Evolutionary conservation across 1,284 basidiomycete genomes (phyloP), one percentile per base, ranked within the genome.

Genomic region (Malassezia vespertilionis): DNA sequence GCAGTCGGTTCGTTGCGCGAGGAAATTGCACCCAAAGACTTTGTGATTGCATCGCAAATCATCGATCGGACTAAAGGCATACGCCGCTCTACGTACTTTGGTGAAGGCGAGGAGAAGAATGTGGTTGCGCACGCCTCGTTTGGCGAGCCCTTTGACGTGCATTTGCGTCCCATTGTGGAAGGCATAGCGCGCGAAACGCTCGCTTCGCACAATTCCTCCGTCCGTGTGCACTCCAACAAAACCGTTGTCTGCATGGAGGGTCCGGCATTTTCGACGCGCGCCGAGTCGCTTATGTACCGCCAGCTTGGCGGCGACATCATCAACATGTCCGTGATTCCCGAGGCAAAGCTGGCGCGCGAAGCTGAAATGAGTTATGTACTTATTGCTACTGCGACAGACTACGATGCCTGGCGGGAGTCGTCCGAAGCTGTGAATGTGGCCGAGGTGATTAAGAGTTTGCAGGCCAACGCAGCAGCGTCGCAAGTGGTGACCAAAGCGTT

Each of bases 181-280:
- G 40, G 46, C 8, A 53, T 57, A 49, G 58, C 63, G 6, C 46
- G 46, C 7, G 32, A 58, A 12, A 57, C 58, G 5, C 47, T 68
- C 2, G 28, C 26, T 0, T 4, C 52, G 14, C 47, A 56, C 34
- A 32, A 37, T 2, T 54, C 58, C 3, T 22, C 42, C 9, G 62
- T 67, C 22, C 53, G 55, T 15, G 58, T 66, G 20, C 86, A 90
- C 71, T 80, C 78, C 15, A 81, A 78, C 35, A 90, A 85, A 75
- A 83, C 81, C 9, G 81, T 93, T 44, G 82, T 97, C 33, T 91
- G 87, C 71, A 97, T 97, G 89, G 91, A 97, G 69, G 91, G 91
- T 3, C 88, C 86, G 21, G 83, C 87, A 74, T 91, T 85, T 73
- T 75, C 86, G 44, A 97, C 91, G 4, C 77, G 91, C 28, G 93